Evolutionary conservation across 148 eudicot genomes (phyloP).

Genomic region (Camellia japonica): DNA sequence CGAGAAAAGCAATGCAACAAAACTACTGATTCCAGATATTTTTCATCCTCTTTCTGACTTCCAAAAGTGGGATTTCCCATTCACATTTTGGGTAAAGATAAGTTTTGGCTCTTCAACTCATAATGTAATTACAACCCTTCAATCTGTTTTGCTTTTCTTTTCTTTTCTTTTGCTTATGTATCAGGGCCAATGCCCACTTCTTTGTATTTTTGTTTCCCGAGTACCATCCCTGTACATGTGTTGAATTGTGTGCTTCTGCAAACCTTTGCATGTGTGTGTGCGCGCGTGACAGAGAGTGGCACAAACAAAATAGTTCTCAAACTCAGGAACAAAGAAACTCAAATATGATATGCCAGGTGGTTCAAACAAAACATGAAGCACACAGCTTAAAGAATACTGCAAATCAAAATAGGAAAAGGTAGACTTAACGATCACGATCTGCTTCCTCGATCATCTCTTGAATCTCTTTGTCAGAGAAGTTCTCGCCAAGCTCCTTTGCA

Average conservation of each 20-base stretch:
- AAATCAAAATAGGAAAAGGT: not conserved
- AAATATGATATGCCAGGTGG: not conserved
- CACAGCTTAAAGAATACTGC: not conserved
- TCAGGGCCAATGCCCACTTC: not conserved
- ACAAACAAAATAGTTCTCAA: not conserved
- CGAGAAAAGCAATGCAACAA: not conserved
- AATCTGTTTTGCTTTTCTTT: not conserved
- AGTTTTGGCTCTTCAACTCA: not conserved
- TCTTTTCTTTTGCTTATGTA: not conserved
- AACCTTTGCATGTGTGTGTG: too few species aligned
- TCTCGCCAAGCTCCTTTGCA: slow-evolving; percentile 81
- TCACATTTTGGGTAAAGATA: not conserved
- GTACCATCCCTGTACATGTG: not conserved
- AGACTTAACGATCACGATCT: slow-evolving; percentile 81
- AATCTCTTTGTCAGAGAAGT: slow-evolving; percentile 44
- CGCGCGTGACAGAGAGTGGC: not conserved
- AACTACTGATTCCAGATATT: not conserved
- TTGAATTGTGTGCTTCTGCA: not conserved
- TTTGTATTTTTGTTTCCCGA: not conserved
- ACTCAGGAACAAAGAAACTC: not conserved
- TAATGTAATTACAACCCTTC: not conserved
- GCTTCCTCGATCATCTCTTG: slow-evolving; percentile 68
- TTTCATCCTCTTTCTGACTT: not conserved
- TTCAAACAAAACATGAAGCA: slow-evolving; percentile 8
- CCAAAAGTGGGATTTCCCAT: not conserved